Evolutionary conservation across 2,329 filamentous ascomycete genomes (phyloP).

Genomic region (Epicoccum sorghinum): DNA sequence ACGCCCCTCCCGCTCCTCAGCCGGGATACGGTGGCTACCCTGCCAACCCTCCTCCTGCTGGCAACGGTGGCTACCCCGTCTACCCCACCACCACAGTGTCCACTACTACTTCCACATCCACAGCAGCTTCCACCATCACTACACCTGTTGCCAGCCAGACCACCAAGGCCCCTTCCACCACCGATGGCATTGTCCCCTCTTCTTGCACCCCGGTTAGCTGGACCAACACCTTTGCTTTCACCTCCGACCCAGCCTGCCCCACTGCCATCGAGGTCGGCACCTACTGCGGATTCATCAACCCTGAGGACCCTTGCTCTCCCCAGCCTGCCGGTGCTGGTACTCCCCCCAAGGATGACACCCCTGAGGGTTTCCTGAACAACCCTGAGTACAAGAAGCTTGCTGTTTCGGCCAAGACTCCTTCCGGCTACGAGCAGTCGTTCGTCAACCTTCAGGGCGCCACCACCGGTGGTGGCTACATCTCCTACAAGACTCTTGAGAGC

Average conservation of each 20-base stretch:
- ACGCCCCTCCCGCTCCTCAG: neutral
- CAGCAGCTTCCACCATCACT: conserved; percentile 1
- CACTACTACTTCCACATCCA: neutral
- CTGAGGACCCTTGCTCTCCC: conserved; percentile 33
- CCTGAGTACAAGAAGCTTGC: conserved; percentile 31
- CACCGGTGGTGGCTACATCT: conserved; percentile 27
- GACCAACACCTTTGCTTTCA: conserved; percentile 33
- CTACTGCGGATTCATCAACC: conserved; percentile 38
- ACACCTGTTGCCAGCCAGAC: conserved; percentile 8
- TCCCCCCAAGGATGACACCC: conserved; percentile 29
- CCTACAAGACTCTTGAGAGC: conserved; percentile 31
- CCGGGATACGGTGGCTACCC: neutral
- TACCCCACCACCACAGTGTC: no score
- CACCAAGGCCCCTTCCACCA: conserved; percentile 23
- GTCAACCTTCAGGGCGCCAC: conserved; percentile 25
- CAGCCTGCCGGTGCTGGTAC: conserved; percentile 33
- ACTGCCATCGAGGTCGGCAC: conserved; percentile 31
- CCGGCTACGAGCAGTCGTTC: conserved; percentile 28
- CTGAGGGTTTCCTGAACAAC: conserved; percentile 32
- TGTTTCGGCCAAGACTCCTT: conserved; percentile 26
- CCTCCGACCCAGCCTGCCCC: conserved; percentile 26
- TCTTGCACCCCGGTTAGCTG: conserved; percentile 29
- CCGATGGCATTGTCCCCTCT: conserved; percentile 23
- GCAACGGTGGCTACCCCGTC: neutral
- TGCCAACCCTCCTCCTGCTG: neutral